Base-by-base conservation (phyloP, 352 stramenopile genomes). In the Phytopythium aichiense region DNA sequence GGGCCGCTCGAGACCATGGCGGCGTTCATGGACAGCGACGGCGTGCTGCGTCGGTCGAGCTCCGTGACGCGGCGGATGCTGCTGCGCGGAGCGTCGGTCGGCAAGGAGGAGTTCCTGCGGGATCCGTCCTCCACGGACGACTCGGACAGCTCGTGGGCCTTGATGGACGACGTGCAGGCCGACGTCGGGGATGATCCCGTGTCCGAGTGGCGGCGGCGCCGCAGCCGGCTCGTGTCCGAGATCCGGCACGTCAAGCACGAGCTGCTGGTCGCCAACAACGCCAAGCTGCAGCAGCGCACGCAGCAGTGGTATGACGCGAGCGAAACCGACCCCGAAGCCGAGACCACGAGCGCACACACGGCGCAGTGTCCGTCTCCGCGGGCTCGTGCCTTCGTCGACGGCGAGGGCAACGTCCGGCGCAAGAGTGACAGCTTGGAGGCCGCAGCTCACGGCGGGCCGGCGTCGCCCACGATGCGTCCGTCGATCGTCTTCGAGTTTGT, bases 1-100 rank as follows among this genome's bases (percentile, higher is more conserved):
- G 56, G 25, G 4, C 58, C 70, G 1, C 42, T 79, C 7, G 67
- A 79, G 18, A 46, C 42, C 11, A 65, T 63, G 18, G 59, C 60
- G 7, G 67, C 72, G 20, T 84, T 66, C 60, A 56, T 80, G 25
- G 72, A 79, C 52, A 31, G 61, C n/a, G 38, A 81, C 56, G 70
- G 75, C 22, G 68, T 74, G 28, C 60, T 77, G 22, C 69, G 72
- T 13, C 75, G 75, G 16, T 74, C 67, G 11, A 65, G 35, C 22
- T 61, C 60, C 2, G 52, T 69, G 16, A 68, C 61, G 5, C 60
- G 52, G 31, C 58, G 63, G 18, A 60, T 73, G 58, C 7, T 71
- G 33, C 30, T 72, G 18, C 58, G 58, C 5, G 72, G 65, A 4
- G 54, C 46, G 7, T 63, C 64, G 5, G 56, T 72, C 20, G 66